These are phyloP conservation scores for Cytospora schulzeri DNA, from an alignment of 2,329 filamentous ascomycete genomes.

Conservation along the genomic window DNA sequence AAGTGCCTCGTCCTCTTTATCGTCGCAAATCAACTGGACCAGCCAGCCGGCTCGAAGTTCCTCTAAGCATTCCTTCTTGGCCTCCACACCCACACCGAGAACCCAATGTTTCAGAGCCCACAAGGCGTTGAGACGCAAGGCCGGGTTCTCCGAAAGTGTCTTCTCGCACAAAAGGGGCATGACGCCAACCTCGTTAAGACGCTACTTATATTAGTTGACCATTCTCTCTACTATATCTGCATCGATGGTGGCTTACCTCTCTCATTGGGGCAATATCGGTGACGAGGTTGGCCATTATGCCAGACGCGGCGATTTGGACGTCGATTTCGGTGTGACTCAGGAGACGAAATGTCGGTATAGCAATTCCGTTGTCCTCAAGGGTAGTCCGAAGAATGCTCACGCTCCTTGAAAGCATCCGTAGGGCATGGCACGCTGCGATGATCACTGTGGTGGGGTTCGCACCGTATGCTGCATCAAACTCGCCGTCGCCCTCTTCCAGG, in stretches of 20 bases:
- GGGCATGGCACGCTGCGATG: conserved; percentile 80
- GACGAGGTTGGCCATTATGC: conserved; percentile 81
- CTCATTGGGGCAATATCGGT: conserved; percentile 90
- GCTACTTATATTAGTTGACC: conserved; percentile 46
- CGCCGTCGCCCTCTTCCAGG: conserved; percentile 40
- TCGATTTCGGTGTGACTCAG: conserved; percentile 74
- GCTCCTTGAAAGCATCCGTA: conserved; percentile 80
- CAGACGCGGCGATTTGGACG: conserved; percentile 83
- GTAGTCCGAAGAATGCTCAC: conserved; percentile 82
- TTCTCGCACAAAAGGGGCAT: conserved; percentile 80
- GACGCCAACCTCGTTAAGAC: conserved; percentile 72
- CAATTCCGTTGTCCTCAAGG: conserved; percentile 82
- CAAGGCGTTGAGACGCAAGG: conserved; percentile 79
- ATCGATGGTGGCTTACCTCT: conserved; percentile 60
- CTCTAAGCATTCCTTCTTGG: conserved; percentile 77
- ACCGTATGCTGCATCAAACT: conserved; percentile 57
- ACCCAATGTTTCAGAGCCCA: conserved; percentile 95
- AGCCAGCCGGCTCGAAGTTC: conserved; percentile 80
- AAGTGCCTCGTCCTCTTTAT: conserved; percentile 56
- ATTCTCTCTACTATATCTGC: too few species aligned
- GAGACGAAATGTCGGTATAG: conserved; percentile 74
- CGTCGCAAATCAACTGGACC: conserved; percentile 71
- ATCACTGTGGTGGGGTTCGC: conserved; percentile 76
- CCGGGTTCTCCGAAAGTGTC: conserved; percentile 78
- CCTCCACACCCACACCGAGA: conserved; percentile 66